These are phyloP conservation scores for Xylaria scruposa DNA, from an alignment of 495 filamentous ascomycete species.

Conservation along the genomic window DNA sequence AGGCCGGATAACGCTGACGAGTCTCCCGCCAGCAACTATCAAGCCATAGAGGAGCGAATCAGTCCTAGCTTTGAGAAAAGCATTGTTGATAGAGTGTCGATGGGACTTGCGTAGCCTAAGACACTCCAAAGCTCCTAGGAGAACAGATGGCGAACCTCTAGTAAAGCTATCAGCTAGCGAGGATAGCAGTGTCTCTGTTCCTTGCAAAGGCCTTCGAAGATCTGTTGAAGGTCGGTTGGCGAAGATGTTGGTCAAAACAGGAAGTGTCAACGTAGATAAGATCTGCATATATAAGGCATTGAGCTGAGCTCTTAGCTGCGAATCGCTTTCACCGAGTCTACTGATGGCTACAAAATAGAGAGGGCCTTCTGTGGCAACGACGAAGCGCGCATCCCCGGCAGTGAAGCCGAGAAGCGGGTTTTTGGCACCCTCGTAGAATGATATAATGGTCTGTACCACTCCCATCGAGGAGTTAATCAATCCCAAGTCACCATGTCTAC, in stretches of 20 bases:
- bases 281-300: slow-evolving; percentile 98
- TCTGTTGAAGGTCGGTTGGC: slow-evolving; percentile 89
- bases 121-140: slow-evolving; percentile 91
- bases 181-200: slow-evolving; percentile 89
- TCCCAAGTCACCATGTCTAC: slow-evolving; percentile 86
- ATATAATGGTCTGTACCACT: slow-evolving; percentile 96
- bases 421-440: slow-evolving; percentile 84
- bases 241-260: slow-evolving; percentile 87
- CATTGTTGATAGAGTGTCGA: slow-evolving; percentile 83
- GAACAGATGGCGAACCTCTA: slow-evolving; percentile 83
- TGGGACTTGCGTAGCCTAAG: slow-evolving; percentile 86
- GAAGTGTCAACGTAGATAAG: slow-evolving; percentile 89
- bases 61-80: slow-evolving; percentile 77
- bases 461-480: slow-evolving; percentile 92
- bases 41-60: slow-evolving; percentile 88
- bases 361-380: slow-evolving; percentile 80
- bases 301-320: slow-evolving; percentile 84
- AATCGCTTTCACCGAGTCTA: slow-evolving; percentile 85
- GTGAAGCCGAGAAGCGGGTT: slow-evolving; percentile 82
- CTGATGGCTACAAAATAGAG: slow-evolving; percentile 95
- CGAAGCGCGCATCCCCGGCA: slow-evolving; percentile 82
- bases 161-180: slow-evolving; percentile 95
- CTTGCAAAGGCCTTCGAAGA: slow-evolving; percentile 88
- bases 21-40: slow-evolving; percentile 89
- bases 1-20: slow-evolving; percentile 92